These are phyloP conservation scores for Aspergillus bertholletiae DNA, from an alignment of 495 filamentous ascomycete genomes.

Conservation along the genomic window DNA sequence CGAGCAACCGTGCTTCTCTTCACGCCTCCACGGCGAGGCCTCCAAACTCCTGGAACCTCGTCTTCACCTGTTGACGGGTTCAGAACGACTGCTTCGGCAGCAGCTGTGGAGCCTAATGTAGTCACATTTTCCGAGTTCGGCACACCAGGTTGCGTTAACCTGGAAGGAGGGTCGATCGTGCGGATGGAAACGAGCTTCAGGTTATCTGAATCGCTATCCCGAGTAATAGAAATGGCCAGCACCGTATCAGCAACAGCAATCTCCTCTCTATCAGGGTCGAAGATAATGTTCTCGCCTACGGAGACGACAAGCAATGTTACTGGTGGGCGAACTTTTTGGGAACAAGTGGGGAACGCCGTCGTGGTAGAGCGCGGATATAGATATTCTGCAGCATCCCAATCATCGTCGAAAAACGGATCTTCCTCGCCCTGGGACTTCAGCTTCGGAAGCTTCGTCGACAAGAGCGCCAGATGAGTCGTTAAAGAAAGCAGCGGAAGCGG, in stretches of 20 bases:
- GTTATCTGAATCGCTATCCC: constrained; percentile 24
- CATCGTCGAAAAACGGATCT: constrained; percentile 97
- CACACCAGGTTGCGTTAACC: constrained; percentile 66
- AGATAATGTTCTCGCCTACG: constrained; percentile 84
- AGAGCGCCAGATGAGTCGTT: constrained; percentile 92
- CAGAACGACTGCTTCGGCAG: constrained; percentile 19
- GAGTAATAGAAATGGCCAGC: constrained; percentile 70
- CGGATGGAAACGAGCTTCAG: constrained; percentile 60
- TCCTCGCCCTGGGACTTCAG: constrained; percentile 83
- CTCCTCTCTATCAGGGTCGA: constrained; percentile 88
- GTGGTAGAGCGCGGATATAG: constrained; percentile 61
- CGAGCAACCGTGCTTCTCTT: constrained; percentile 62
- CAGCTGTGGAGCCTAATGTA: constrained; percentile 44
- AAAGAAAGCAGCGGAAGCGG: constrained; percentile 89
- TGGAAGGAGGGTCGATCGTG: constrained; percentile 65
- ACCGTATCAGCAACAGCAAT: constrained; percentile 87
- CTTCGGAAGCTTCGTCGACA: constrained; percentile 77
- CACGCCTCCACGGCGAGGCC: constrained; percentile 68
- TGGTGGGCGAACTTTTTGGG: constrained; percentile 57
- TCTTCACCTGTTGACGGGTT: constrained; percentile 41
- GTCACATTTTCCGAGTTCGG: constrained; percentile 67
- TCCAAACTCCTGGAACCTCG: constrained; percentile 71
- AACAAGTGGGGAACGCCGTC: constrained; percentile 2
- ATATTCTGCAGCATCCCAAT: constrained; percentile 79
- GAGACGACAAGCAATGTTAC: constrained; percentile 86